These are phyloP conservation scores for Musa itinerans DNA, from an alignment of 176 grass and related monocot genomes.

Conservation along the genomic window DNA sequence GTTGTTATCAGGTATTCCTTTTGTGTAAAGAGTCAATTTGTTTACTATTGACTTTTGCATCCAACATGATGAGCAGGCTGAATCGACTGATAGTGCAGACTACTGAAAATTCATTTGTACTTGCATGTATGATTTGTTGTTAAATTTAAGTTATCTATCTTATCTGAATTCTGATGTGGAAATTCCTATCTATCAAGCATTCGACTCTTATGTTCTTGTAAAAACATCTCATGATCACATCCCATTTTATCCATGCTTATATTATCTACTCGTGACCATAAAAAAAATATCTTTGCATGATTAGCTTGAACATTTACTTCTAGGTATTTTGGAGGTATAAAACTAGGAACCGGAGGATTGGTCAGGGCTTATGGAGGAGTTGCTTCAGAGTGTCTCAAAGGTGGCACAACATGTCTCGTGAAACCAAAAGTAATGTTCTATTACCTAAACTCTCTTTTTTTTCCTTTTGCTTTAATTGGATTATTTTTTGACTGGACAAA, in stretches of 20 bases:
- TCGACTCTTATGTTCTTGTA: too few species aligned
- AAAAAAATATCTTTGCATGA: background rate
- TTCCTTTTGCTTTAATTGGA: conserved; percentile 21
- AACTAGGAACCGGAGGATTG: conserved; percentile 77
- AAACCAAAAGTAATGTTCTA: conserved; percentile 63
- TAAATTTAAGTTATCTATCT: too few species aligned
- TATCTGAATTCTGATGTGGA: too few species aligned
- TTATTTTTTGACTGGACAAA: background rate
- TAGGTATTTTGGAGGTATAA: conserved; percentile 96
- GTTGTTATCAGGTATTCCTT: conserved; percentile 67
- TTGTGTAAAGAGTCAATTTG: too few species aligned
- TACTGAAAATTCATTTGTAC: too few species aligned
- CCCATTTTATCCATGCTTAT: background rate
- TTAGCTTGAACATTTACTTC: background rate
- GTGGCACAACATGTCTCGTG: conserved; percentile 65
- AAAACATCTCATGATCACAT: background rate
- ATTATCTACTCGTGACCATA: background rate
- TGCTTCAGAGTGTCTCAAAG: conserved; percentile 84
- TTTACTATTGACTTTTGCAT: background rate
- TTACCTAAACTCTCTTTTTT: background rate
- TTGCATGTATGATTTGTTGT: too few species aligned
- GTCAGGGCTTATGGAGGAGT: conserved; percentile 90
- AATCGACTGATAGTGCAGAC: too few species aligned
- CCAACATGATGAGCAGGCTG: too few species aligned
- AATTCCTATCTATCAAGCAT: too few species aligned